phyloP scores from a whole-genome alignment of 2,329 filamentous ascomycete genomes.

The Metarhizium robertsii region DNA sequence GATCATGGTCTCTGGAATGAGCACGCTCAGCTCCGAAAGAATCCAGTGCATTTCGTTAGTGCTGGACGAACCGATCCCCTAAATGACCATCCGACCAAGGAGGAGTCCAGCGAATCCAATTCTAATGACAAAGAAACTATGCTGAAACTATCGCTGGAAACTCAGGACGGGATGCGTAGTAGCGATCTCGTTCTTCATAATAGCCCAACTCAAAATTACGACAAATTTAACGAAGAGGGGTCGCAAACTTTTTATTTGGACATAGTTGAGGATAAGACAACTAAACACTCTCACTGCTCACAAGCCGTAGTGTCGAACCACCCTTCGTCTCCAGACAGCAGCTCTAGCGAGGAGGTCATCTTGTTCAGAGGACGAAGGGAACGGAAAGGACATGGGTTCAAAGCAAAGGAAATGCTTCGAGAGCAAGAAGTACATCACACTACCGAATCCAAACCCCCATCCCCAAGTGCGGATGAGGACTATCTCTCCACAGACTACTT shows the following conservation, averaged over 20 bases:
- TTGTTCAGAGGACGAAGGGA: constrained; percentile 49
- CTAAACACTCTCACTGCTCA: not conserved
- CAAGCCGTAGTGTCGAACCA: constrained; percentile 10
- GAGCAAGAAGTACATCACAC: not conserved
- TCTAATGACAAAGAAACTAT: not conserved
- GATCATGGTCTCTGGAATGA: constrained; percentile 30
- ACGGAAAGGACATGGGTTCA: constrained; percentile 6
- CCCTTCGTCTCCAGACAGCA: constrained; percentile 14
- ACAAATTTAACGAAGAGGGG: not conserved
- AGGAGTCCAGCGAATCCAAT: not conserved
- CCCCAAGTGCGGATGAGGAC: not conserved
- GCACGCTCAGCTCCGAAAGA: constrained; percentile 34
- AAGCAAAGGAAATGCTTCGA: not conserved
- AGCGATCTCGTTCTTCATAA: not conserved
- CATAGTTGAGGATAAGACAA: constrained; percentile 18
- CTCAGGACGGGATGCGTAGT: not conserved
- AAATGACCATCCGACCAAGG: constrained; percentile 14
- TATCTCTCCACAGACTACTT: not conserved
- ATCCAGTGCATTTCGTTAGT: constrained; percentile 43
- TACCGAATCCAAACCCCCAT: not conserved
- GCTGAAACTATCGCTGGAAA: constrained; percentile 1
- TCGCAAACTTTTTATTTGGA: constrained; percentile 27
- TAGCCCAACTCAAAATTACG: not conserved
- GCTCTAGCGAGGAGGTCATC: constrained; percentile 59
- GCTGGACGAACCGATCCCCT: constrained; percentile 43